Base-by-base conservation (phyloP, 2,329 filamentous ascomycete genomes). In the Hypoxylon sp. region DNA sequence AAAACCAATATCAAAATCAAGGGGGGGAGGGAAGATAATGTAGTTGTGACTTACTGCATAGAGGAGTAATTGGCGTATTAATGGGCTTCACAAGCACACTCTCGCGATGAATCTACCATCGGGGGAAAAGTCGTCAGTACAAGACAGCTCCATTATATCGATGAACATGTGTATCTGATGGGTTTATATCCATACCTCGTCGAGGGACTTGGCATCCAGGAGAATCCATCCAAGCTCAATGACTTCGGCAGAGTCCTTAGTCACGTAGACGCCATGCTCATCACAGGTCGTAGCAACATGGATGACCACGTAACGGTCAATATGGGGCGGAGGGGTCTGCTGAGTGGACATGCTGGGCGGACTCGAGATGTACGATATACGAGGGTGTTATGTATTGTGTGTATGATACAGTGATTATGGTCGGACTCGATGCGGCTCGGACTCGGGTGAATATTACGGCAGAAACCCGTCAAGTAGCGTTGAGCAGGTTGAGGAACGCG, bases 171-270 rank as follows among this genome's bases (percentile, higher is more conserved):
- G 38, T 30, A 28, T 19, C 41, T 23, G 34, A 36, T 28, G 32
- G 30, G 23, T 21, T 38, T 25, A 14, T 61, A 48, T 56, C 52
- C 89, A 82, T 85, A 97, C 94, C 91, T 98, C 94, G 76, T 98
- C 94, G 75, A 94, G 92, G 71, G 89, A 91, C 84, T 95, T 96
- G 73, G 93, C 91, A 80, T 98, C 94, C 70, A 98, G 87, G 77
- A 99, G 84, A 78, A 98, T 97, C 96, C 96, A 99, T 71, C 95
- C 96, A 79, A 99, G 88, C 87, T 99, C 96, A 81, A 99, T 99
- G 73, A 99, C 96, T 85, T 99, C 96, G 69, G 96, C 96, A 65
- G 96, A 98, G 83, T 99, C 96, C 83, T 98, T 98, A 67, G 96
- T 99, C 65, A 99, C 96, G 82, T 99, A 99, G 73, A 99, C 96